Evolutionary conservation across 768 basidiomycete genomes (phyloP).

Genomic region (Austroboletus eburneus): DNA sequence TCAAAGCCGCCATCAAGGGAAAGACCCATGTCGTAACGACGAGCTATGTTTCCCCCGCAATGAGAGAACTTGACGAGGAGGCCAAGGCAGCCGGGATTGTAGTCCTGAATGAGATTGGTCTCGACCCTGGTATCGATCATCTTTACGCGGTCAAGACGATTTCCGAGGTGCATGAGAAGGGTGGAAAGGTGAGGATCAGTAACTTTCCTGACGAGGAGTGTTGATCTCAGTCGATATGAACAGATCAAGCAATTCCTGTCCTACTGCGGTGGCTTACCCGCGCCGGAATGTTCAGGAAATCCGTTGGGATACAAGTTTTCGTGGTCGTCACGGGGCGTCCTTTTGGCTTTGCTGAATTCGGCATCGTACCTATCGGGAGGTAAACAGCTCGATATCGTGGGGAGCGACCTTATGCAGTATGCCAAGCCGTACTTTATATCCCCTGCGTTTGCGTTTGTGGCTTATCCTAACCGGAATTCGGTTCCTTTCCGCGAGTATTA

Average conservation of each 20-base stretch:
- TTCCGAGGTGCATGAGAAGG: slow-evolving; percentile 87
- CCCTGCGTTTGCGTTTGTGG: slow-evolving; percentile 93
- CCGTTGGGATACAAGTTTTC: slow-evolving; percentile 99
- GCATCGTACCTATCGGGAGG: slow-evolving; percentile 75
- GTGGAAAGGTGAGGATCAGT: slow-evolving; percentile 71
- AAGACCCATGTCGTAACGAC: slow-evolving; percentile 96
- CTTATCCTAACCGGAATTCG: slow-evolving; percentile 96
- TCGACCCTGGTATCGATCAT: slow-evolving; percentile 95
- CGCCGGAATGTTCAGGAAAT: slow-evolving; percentile 86
- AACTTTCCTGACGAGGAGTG: background rate
- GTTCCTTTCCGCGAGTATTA: slow-evolving; percentile 89
- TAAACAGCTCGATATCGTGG: slow-evolving; percentile 61
- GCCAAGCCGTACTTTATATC: slow-evolving; percentile 95
- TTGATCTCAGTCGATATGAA: slow-evolving; percentile 1
- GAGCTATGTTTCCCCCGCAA: slow-evolving; percentile 88
- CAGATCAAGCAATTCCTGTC: slow-evolving; percentile 89
- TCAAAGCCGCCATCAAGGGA: slow-evolving; percentile 76
- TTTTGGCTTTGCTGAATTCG: slow-evolving; percentile 89
- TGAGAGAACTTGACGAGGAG: slow-evolving; percentile 79
- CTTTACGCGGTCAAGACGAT: slow-evolving; percentile 93
- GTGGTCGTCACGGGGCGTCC: slow-evolving; percentile 95
- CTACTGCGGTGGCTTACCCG: slow-evolving; percentile 95
- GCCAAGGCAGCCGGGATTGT: slow-evolving; percentile 86
- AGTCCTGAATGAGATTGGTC: slow-evolving; percentile 96
- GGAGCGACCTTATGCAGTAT: slow-evolving; percentile 81